Conservation (phyloP, 495 filamentous ascomycete genomes). For the Cercophora newfieldiana region DNA sequence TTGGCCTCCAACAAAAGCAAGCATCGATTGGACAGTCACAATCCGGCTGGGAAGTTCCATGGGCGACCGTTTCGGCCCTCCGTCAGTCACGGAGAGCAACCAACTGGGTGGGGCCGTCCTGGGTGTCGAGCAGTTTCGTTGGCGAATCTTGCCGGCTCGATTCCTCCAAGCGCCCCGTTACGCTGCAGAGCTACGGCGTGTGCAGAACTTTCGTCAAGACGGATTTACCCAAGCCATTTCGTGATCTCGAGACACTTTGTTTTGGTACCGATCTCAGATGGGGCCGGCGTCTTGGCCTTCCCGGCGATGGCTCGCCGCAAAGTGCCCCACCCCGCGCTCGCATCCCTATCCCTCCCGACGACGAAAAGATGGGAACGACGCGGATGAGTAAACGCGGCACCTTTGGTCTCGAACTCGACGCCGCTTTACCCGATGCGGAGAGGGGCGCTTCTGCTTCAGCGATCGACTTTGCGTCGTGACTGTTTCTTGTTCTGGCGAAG, state of each 20-base stretch:
- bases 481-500: conserved; percentile 18
- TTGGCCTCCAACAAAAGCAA: neutral
- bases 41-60: neutral
- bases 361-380: conserved; percentile 2
- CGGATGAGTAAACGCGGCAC: conserved; percentile 20
- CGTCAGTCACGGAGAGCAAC: neutral
- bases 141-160: neutral
- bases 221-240: conserved; percentile 11
- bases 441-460: conserved; percentile 26
- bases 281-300: conserved; percentile 4
- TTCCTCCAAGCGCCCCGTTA: neutral
- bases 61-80: neutral
- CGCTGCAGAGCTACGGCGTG: neutral
- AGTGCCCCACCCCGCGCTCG: conserved; percentile 4
- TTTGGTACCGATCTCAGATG: conserved; percentile 13
- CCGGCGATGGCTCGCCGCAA: conserved; percentile 5
- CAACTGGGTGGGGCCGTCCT: neutral
- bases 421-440: conserved; percentile 28
- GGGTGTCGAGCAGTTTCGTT: no score
- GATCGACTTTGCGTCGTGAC: conserved; percentile 26
- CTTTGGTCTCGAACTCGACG: conserved; percentile 15
- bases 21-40: neutral
- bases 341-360: neutral
- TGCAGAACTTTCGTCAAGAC: neutral
- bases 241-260: neutral